These are phyloP conservation scores for Magnaporthales sp. DNA, from an alignment of 2,329 filamentous ascomycete species.

Conservation along the genomic window DNA sequence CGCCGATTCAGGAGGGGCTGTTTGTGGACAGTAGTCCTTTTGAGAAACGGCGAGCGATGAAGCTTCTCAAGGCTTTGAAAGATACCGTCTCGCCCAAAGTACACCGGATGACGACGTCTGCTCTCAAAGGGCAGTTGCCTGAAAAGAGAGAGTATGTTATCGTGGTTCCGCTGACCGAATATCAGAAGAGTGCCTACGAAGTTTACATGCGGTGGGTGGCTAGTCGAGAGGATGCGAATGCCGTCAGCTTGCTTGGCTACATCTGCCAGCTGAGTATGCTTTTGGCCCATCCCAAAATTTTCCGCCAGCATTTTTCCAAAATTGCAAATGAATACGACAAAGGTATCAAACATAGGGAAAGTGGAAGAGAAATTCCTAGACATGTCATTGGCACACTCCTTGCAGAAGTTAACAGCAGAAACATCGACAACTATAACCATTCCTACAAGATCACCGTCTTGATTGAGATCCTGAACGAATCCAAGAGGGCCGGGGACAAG, in stretches of 20 bases:
- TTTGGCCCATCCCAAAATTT: slow-evolving; percentile 43
- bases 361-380: slow-evolving; percentile 12
- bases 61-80: slow-evolving; percentile 63
- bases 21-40: slow-evolving; percentile 49
- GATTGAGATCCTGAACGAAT: slow-evolving; percentile 60
- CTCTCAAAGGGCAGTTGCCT: slow-evolving; percentile 58
- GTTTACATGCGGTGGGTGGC: slow-evolving; percentile 24
- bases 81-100: slow-evolving; percentile 69
- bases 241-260: slow-evolving; percentile 20
- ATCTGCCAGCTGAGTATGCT: slow-evolving; percentile 39
- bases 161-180: slow-evolving; percentile 56
- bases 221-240: background rate
- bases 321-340: slow-evolving; percentile 22
- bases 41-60: slow-evolving; percentile 52
- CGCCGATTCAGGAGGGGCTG: slow-evolving; percentile 65
- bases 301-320: slow-evolving; percentile 15
- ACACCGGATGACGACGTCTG: slow-evolving; percentile 59
- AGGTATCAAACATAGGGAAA: slow-evolving; percentile 7
- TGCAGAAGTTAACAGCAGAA: slow-evolving; percentile 26
- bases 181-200: slow-evolving; percentile 58
- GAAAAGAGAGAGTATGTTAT: slow-evolving; percentile 77
- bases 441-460: slow-evolving; percentile 65
- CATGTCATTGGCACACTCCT: slow-evolving; percentile 21
- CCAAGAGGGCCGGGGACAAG: slow-evolving; percentile 56
- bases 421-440: slow-evolving; percentile 35